phyloP scores from a whole-genome alignment of 2,329 filamentous ascomycete species.

The Cadophora sp. region DNA sequence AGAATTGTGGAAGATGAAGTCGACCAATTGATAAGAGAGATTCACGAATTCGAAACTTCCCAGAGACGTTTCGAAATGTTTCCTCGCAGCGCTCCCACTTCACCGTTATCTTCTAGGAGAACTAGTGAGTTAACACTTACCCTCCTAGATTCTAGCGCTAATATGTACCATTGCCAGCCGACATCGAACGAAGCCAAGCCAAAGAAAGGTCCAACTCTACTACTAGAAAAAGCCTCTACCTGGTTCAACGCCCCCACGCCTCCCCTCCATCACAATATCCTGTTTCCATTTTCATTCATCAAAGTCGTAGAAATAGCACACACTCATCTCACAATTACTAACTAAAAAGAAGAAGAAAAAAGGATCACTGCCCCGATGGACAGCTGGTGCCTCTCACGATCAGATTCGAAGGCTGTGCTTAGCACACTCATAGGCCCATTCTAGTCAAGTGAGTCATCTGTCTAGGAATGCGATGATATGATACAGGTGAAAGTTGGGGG shows the following conservation, averaged over 20 bases:
- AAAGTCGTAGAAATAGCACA: background rate
- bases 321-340: background rate
- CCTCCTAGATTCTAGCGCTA: no score
- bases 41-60: no score
- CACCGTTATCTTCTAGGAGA: no score
- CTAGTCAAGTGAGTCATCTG: background rate
- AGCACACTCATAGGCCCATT: no score
- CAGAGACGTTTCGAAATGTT: no score
- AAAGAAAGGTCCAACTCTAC: constrained; percentile 6
- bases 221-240: background rate
- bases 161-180: background rate
- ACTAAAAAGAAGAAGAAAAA: background rate
- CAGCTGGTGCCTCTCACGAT: no score
- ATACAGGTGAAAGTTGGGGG: background rate
- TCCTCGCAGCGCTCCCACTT: no score
- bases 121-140: no score
- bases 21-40: no score
- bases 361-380: background rate
- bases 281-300: background rate
- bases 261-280: background rate
- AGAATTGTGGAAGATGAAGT: no score
- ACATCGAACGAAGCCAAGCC: background rate
- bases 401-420: no score
- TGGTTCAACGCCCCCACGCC: background rate
- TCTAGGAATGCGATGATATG: background rate